phyloP scores from a whole-genome alignment of 208 protist species.

The Blastocrithidia nonstop region DNA sequence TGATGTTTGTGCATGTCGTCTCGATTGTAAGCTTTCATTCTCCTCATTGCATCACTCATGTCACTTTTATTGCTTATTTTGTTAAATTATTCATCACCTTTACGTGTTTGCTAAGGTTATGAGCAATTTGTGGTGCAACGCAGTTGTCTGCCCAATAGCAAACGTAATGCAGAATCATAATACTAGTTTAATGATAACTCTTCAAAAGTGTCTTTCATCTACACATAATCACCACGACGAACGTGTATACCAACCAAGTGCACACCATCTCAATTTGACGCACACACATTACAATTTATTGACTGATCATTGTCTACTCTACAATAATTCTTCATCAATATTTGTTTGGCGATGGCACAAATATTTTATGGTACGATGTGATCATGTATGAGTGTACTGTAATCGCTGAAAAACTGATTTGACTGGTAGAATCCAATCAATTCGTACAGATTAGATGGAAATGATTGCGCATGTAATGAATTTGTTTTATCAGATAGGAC shows the following conservation, averaged over 20 bases:
- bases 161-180: constrained; percentile 48
- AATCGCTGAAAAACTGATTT: constrained; percentile 47
- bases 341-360: too few species aligned
- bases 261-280: too few species aligned
- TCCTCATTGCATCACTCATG: not conserved
- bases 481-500: not conserved
- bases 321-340: too few species aligned
- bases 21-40: too few species aligned
- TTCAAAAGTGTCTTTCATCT: constrained; percentile 50
- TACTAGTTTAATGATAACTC: constrained; percentile 41
- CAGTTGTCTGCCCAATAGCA: constrained; percentile 38
- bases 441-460: too few species aligned
- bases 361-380: too few species aligned
- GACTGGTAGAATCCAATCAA: constrained; percentile 81
- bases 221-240: constrained; percentile 67
- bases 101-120: not conserved
- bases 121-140: constrained; percentile 4
- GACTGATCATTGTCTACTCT: too few species aligned
- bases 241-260: constrained; percentile 55
- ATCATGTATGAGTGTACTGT: too few species aligned
- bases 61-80: not conserved
- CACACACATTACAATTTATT: too few species aligned
- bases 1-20: too few species aligned
- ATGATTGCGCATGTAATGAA: too few species aligned
- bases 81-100: not conserved